phyloP scores from a whole-genome alignment of 176 grass and related monocot genomes.

The Tuctoria greenei region DNA sequence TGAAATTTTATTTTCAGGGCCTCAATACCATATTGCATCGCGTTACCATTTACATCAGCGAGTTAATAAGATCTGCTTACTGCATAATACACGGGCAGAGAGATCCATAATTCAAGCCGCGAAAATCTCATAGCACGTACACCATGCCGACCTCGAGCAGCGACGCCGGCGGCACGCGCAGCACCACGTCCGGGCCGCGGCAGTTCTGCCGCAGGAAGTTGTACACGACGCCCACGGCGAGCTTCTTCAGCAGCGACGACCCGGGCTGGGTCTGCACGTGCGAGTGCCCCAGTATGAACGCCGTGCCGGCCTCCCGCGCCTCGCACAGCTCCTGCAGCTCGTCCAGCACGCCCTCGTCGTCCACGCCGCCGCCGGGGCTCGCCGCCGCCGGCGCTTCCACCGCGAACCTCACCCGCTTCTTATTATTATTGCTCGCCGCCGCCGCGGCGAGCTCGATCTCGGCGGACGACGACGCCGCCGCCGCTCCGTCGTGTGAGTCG shows the following conservation, averaged over 20 bases:
- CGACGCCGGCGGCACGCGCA: slow-evolving; percentile 85
- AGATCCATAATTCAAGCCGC: not conserved
- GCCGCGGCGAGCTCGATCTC: slow-evolving; percentile 41
- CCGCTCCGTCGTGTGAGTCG: slow-evolving; percentile 18
- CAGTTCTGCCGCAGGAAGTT: slow-evolving; percentile 91
- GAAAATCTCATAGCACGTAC: slow-evolving; percentile 65
- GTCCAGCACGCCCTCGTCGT: slow-evolving; percentile 52
- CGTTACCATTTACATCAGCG: not conserved
- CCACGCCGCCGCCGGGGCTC: slow-evolving; percentile 40
- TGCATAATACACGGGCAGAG: slow-evolving; percentile 9
- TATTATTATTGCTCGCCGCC: not conserved
- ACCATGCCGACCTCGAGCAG: slow-evolving; percentile 99
- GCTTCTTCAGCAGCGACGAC: slow-evolving; percentile 72
- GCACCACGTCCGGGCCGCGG: slow-evolving; percentile 75
- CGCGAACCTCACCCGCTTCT: slow-evolving; percentile 67
- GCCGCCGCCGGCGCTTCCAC: slow-evolving; percentile 24
- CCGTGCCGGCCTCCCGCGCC: slow-evolving; percentile 74
- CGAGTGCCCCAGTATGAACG: slow-evolving; percentile 92
- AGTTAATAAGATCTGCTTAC: not conserved
- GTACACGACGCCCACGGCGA: slow-evolving; percentile 71
- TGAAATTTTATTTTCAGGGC: not conserved
- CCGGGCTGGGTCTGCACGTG: slow-evolving; percentile 80
- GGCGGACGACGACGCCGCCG: slow-evolving; percentile 19
- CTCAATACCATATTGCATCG: not conserved
- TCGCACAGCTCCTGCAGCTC: slow-evolving; percentile 74